Evolutionary conservation across 2,329 filamentous ascomycete species (phyloP).

Genomic region (Colletotrichum ledebouriae): DNA sequence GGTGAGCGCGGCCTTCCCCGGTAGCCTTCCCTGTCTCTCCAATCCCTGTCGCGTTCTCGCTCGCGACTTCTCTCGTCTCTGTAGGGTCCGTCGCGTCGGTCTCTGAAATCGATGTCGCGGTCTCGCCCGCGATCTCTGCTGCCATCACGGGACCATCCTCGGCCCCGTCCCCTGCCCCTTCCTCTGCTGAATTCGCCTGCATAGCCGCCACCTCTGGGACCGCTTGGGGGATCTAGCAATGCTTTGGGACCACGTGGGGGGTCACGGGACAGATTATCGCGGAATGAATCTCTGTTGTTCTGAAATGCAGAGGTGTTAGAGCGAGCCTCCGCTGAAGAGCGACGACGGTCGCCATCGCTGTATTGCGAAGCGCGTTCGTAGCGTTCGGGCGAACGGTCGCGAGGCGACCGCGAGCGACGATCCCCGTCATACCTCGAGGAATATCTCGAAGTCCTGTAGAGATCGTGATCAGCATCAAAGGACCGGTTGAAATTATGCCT

Average conservation of each 20-base stretch:
- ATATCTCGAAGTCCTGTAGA: constrained; percentile 66
- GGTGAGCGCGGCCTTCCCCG: constrained; percentile 73
- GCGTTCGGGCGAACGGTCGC: constrained; percentile 78
- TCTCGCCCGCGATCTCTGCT: constrained; percentile 72
- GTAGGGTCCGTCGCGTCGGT: constrained; percentile 59
- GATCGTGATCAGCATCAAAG: constrained; percentile 40
- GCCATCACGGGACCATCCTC: constrained; percentile 72
- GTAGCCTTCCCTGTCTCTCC: constrained; percentile 62
- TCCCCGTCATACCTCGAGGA: constrained; percentile 72
- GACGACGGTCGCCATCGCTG: constrained; percentile 76
- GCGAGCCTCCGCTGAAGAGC: constrained; percentile 72
- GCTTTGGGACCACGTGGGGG: constrained; percentile 87
- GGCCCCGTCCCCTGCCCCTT: constrained; percentile 69
- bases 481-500: constrained; percentile 35
- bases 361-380: constrained; percentile 70
- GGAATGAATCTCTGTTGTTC: constrained; percentile 69
- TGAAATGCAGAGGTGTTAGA: constrained; percentile 72
- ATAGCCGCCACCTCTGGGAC: constrained; percentile 77
- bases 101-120: constrained; percentile 71
- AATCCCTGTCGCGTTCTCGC: constrained; percentile 67
- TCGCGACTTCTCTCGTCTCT: constrained; percentile 73
- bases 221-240: constrained; percentile 76
- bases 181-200: constrained; percentile 69
- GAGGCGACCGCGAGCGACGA: constrained; percentile 73
- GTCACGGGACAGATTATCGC: constrained; percentile 66